A percentile compares a stretch with the other conserved stretches of the same genome.
These are phyloP conservation scores for Oryza nivara DNA, from an alignment of 176 grass and related monocot genomes.

Conservation along the genomic window DNA sequence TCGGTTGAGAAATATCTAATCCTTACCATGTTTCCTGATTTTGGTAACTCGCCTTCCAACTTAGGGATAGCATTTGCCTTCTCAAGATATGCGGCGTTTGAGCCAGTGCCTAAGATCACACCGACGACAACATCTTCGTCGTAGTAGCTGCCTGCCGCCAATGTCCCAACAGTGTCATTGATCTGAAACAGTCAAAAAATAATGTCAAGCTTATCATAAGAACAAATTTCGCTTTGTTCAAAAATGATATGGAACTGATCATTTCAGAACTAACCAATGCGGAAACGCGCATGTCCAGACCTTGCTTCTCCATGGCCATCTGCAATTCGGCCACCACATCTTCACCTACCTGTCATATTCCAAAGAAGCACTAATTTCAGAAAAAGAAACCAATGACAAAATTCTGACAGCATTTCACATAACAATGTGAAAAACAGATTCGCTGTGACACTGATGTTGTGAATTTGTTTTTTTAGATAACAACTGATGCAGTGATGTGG, in stretches of 20 bases:
- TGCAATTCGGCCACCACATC: constrained; percentile 76
- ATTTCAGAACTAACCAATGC: constrained; percentile 61
- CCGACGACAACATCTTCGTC: constrained; percentile 58
- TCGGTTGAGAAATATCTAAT: not conserved
- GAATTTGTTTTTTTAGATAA: no score
- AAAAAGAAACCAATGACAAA: not conserved
- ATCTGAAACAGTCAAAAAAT: constrained; percentile 49
- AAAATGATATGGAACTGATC: not conserved
- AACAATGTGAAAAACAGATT: not conserved
- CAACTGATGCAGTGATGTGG: no score
- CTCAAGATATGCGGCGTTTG: constrained; percentile 72
- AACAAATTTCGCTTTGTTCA: not conserved
- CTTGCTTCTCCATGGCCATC: constrained; percentile 68
- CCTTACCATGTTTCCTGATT: constrained; percentile 63
- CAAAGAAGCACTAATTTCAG: not conserved
- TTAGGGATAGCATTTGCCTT: constrained; percentile 56
- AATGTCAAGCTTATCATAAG: constrained; percentile 16
- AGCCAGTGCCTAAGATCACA: constrained; percentile 72
- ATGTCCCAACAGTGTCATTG: constrained; percentile 85
- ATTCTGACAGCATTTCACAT: not conserved
- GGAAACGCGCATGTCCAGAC: constrained; percentile 65
- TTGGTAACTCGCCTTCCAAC: constrained; percentile 38
- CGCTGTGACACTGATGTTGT: not conserved
- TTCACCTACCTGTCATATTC: constrained; percentile 55
- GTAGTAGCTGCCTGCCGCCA: constrained; percentile 70